Evolutionary conservation across 75 land plant genomes (phyloP).

Genomic region (Picea sitchensis): DNA sequence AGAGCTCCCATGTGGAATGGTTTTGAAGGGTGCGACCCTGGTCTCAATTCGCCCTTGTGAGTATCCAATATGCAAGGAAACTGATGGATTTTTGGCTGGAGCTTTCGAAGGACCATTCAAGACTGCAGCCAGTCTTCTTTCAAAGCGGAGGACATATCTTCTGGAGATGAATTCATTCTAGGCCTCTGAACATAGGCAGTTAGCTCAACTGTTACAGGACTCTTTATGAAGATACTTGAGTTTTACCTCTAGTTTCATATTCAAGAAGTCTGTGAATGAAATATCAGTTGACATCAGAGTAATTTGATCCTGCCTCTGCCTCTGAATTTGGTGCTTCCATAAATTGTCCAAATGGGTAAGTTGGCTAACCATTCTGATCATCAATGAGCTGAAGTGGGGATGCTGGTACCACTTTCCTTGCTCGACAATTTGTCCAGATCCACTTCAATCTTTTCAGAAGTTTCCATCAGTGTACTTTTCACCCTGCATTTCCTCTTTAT

Average conservation of each 20-base stretch:
- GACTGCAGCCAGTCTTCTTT: constrained; percentile 27
- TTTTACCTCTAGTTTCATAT: not conserved
- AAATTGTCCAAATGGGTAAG: not conserved
- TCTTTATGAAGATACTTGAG: not conserved
- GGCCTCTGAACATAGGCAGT: not conserved
- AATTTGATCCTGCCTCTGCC: not conserved
- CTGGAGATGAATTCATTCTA: constrained; percentile 66
- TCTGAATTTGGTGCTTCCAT: not conserved
- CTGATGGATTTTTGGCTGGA: constrained; percentile 30
- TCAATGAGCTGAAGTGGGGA: not conserved
- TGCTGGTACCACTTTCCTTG: not conserved
- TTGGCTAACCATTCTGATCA: not conserved
- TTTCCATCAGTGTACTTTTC: not conserved
- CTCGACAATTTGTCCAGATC: not conserved
- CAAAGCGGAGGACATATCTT: constrained; percentile 46
- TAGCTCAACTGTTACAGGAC: not conserved
- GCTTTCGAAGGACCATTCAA: constrained; percentile 59
- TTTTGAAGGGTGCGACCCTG: constrained; percentile 49
- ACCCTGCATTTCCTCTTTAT: not conserved
- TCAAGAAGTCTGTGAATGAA: too few species aligned
- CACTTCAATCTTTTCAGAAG: not conserved
- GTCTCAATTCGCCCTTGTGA: constrained; percentile 47
- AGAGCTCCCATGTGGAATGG: constrained; percentile 51
- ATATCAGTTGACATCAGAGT: not conserved
- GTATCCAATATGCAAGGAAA: constrained; percentile 32